These are phyloP conservation scores for Verticillium albo-atrum DNA, from an alignment of 2,329 filamentous ascomycete genomes.

Conservation along the genomic window DNA sequence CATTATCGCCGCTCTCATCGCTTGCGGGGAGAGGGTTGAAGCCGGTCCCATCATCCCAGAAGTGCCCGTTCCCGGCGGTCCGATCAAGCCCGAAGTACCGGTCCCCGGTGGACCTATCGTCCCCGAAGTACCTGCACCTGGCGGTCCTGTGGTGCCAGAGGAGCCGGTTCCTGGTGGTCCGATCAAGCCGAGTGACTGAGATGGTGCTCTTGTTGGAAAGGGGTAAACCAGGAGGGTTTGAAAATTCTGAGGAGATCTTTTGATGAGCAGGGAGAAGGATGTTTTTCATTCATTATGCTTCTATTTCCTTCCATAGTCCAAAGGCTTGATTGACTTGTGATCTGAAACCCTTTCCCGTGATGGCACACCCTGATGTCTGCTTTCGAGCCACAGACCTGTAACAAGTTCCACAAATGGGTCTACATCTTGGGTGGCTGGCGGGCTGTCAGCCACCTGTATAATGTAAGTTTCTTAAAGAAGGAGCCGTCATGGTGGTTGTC, in stretches of 20 bases:
- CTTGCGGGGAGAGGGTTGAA: conserved; percentile 8
- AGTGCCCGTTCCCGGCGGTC: conserved; percentile 21
- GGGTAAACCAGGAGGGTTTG: neutral
- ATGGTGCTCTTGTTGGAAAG: neutral
- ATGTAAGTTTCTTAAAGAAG: neutral
- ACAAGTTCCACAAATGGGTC: neutral
- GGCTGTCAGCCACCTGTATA: neutral
- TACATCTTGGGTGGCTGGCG: neutral
- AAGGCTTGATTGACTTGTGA: conserved; percentile 20
- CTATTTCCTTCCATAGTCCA: conserved; percentile 8
- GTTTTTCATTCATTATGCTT: conserved; percentile 1
- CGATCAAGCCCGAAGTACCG: conserved; percentile 21
- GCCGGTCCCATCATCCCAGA: conserved; percentile 14
- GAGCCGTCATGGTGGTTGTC: neutral
- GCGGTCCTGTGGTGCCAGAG: conserved; percentile 18
- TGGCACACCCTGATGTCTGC: neutral
- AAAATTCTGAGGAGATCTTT: too few species aligned
- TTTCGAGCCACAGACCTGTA: too few species aligned
- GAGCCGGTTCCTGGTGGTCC: conserved; percentile 7
- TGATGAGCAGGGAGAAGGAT: too few species aligned
- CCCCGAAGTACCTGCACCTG: conserved; percentile 24
- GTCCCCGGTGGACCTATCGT: conserved; percentile 19
- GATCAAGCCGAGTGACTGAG: conserved; percentile 7
- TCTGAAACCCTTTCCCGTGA: neutral
- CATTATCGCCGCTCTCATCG: conserved; percentile 12